A percentile compares a stretch with the other conserved stretches of the same genome.
Conservation (phyloP, 257 asterid species). For the Sherardia arvensis region DNA sequence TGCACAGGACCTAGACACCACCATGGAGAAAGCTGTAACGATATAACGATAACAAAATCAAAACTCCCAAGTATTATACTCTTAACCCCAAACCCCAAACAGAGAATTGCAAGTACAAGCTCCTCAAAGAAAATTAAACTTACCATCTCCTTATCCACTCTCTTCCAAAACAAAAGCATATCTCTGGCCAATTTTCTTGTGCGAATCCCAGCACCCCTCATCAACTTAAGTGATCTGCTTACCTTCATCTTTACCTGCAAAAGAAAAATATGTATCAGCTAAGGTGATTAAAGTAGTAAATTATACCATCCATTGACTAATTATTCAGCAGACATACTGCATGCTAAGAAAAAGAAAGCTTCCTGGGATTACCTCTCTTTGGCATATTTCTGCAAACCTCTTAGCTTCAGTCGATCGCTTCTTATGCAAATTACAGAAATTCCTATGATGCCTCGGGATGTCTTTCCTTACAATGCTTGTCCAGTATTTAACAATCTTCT, state of each 20-base stretch:
- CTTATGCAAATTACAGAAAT: slow-evolving; percentile 58
- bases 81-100: not conserved
- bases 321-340: slow-evolving; percentile 1
- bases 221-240: slow-evolving; percentile 77
- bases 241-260: slow-evolving; percentile 86
- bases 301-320: not conserved
- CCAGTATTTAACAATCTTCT: slow-evolving; percentile 71
- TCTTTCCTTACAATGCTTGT: slow-evolving; percentile 79
- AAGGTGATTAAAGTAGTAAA: not conserved
- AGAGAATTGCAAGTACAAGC: not conserved
- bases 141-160: slow-evolving; percentile 99
- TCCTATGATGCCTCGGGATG: slow-evolving; percentile 81
- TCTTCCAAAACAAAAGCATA: slow-evolving; percentile 94
- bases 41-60: not conserved
- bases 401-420: slow-evolving; percentile 82
- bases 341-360: not conserved
- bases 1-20: not conserved
- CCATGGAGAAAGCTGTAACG: not conserved
- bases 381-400: slow-evolving; percentile 84
- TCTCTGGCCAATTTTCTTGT: slow-evolving; percentile 90
- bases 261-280: slow-evolving; percentile 9
- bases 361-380: slow-evolving; percentile 72
- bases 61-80: not conserved
- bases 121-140: slow-evolving; percentile 9
- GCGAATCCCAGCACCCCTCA: slow-evolving; percentile 81